phyloP scores from a whole-genome alignment of 768 basidiomycete species.

The Auriscalpium microsporum region DNA sequence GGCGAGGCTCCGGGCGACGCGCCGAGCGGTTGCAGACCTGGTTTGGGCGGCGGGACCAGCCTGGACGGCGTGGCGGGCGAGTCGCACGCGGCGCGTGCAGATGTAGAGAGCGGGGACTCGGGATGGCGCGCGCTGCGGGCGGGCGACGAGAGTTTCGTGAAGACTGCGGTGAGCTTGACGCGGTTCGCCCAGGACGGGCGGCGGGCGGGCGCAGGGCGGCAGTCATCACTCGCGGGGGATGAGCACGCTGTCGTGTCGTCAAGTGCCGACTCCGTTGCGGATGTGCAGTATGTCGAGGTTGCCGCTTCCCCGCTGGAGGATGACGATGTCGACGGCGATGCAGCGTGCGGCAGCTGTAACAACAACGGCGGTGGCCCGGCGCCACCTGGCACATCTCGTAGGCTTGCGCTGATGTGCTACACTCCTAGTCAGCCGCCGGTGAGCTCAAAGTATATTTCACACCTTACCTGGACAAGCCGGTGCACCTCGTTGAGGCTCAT shows the following conservation, averaged over 20 bases:
- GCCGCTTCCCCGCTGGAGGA: too few relatives aligned
- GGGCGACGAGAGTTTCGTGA: conserved; percentile 3
- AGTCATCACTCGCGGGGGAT: neutral
- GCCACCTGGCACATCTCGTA: neutral
- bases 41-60: neutral
- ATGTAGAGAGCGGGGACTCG: neutral
- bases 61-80: neutral
- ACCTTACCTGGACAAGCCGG: conserved; percentile 5
- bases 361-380: neutral
- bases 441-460: too few relatives aligned
- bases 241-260: neutral
- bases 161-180: conserved; percentile 1
- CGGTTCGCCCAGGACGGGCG: conserved; percentile 5
- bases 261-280: neutral
- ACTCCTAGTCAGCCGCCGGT: too few relatives aligned
- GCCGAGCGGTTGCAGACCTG: neutral
- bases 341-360: neutral
- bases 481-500: conserved; percentile 9
- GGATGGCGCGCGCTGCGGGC: neutral
- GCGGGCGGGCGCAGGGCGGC: neutral
- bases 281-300: too few relatives aligned
- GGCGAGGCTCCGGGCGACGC: neutral
- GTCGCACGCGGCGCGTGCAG: neutral
- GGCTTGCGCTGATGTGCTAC: neutral
- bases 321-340: neutral